Conservation (phyloP, 1,284 basidiomycete genomes). For the Austroboletus olivaceoglutinosus region DNA sequence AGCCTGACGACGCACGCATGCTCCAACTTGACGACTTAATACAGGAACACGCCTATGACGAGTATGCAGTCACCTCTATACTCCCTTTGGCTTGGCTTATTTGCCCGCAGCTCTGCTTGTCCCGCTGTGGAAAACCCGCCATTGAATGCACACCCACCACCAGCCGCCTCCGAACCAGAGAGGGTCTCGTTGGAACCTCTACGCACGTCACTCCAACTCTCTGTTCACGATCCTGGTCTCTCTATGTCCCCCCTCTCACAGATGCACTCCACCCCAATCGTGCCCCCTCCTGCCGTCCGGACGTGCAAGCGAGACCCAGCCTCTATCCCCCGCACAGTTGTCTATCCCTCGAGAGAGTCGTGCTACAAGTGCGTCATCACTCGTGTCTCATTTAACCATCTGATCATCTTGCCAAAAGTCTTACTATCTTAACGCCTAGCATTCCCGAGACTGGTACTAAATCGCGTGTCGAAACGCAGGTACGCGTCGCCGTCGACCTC, state of each 20-base stretch:
- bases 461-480: slow-evolving; percentile 91
- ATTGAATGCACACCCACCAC: slow-evolving; percentile 5
- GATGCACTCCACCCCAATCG: slow-evolving; percentile 33
- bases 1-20: slow-evolving; percentile 50
- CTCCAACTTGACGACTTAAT: slow-evolving; percentile 69
- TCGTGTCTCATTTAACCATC: slow-evolving; percentile 6
- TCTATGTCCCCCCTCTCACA: slow-evolving; percentile 33
- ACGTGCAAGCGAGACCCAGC: slow-evolving; percentile 53
- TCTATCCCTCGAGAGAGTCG: slow-evolving; percentile 66
- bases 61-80: slow-evolving; percentile 44
- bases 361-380: slow-evolving; percentile 64
- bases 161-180: slow-evolving; percentile 11
- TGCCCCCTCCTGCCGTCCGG: slow-evolving; percentile 52
- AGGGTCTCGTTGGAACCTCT: slow-evolving; percentile 6
- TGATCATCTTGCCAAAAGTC: slow-evolving; percentile 41
- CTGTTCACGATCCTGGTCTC: slow-evolving; percentile 19
- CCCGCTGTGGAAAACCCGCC: slow-evolving; percentile 19
- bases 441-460: slow-evolving; percentile 86
- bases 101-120: slow-evolving; percentile 19
- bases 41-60: slow-evolving; percentile 67
- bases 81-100: slow-evolving; percentile 2
- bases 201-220: slow-evolving; percentile 15
- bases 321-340: slow-evolving; percentile 51
- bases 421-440: slow-evolving; percentile 79
- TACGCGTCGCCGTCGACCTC: slow-evolving; percentile 76